A percentile compares a stretch with the other conserved stretches of the same genome.
Conservation (phyloP, 2,329 filamentous ascomycete species). For the Verticillium alfalfae region DNA sequence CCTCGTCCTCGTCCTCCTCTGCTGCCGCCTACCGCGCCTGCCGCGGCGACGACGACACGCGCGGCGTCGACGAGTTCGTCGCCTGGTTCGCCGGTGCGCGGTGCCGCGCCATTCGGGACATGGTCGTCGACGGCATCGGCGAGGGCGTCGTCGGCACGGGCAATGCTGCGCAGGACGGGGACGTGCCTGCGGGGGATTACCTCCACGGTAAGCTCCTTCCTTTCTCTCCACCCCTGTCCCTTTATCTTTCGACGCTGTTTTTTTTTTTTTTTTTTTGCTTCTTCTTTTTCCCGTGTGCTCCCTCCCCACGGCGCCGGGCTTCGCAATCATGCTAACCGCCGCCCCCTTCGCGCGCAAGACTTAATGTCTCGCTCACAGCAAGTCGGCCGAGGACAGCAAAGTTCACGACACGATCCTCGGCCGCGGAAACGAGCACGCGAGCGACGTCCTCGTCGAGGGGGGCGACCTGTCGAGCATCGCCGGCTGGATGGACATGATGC, state of each 20-base stretch:
- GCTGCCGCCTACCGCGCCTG: neutral
- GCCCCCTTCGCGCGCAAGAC: constrained; percentile 35
- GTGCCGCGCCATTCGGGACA: constrained; percentile 73
- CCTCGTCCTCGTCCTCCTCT: no score
- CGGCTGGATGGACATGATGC: constrained; percentile 45
- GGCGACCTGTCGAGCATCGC: constrained; percentile 62
- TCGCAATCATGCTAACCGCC: neutral
- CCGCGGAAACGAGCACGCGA: constrained; percentile 58
- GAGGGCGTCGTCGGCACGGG: constrained; percentile 1
- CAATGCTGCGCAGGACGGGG: constrained; percentile 67
- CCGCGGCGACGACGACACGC: constrained; percentile 45
- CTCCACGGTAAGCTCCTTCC: constrained; percentile 48
- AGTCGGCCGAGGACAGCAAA: constrained; percentile 79
- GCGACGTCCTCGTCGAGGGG: constrained; percentile 72
- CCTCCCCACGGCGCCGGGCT: neutral
- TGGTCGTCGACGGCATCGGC: constrained; percentile 1
- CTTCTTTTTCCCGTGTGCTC: no score
- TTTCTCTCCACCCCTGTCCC: neutral
- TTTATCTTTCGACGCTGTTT: constrained; percentile 4
- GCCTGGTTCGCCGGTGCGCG: constrained; percentile 70
- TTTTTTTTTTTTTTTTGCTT: neutral
- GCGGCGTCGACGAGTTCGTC: constrained; percentile 73
- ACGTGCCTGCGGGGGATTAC: constrained; percentile 63
- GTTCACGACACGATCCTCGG: constrained; percentile 83
- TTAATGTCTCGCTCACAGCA: constrained; percentile 95